Percentiles rank a stretch among this genome's conserved stretches.
Conservation (phyloP, 177 flowering plant genomes). For the Tripterygium wilfordii region DNA sequence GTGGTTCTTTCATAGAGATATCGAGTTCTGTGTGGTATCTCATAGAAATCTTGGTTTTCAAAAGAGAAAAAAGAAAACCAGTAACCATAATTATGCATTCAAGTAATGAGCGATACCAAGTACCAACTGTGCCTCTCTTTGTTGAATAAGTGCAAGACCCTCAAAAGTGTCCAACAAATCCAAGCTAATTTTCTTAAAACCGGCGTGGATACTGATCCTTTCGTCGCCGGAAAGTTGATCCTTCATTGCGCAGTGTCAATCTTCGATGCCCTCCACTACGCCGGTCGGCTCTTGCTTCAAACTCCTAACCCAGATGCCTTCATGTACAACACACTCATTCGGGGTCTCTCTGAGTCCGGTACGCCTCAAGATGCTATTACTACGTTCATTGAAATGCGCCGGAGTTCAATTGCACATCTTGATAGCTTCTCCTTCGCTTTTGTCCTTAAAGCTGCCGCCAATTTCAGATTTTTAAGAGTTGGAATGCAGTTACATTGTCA, state of each 20-base stretch:
- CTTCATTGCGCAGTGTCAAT: conserved; percentile 45
- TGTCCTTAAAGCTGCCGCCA: conserved; percentile 54
- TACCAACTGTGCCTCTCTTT: conserved; percentile 30
- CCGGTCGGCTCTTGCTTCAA: conserved; percentile 35
- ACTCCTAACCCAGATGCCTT: conserved; percentile 54
- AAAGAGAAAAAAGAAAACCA: too few species aligned
- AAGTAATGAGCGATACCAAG: conserved; percentile 9
- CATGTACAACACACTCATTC: conserved; percentile 72
- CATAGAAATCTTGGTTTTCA: too few species aligned
- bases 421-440: conserved; percentile 81
- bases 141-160: conserved; percentile 42
- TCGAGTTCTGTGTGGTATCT: too few species aligned
- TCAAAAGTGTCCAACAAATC: conserved; percentile 37
- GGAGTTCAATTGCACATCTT: conserved; percentile 13
- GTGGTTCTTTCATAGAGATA: too few species aligned
- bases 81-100: too few species aligned
- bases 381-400: conserved; percentile 37
- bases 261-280: conserved; percentile 40
- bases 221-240: conserved; percentile 54
- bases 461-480: conserved; percentile 25
- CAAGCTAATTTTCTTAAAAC: conserved; percentile 46
- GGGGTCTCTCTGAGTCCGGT: conserved; percentile 58
- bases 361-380: conserved; percentile 30
- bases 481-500: conserved; percentile 65
- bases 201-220: conserved; percentile 37